phyloP scores from a whole-genome alignment of 129 eudicot species.

The Helichrysum umbraculigerum region DNA sequence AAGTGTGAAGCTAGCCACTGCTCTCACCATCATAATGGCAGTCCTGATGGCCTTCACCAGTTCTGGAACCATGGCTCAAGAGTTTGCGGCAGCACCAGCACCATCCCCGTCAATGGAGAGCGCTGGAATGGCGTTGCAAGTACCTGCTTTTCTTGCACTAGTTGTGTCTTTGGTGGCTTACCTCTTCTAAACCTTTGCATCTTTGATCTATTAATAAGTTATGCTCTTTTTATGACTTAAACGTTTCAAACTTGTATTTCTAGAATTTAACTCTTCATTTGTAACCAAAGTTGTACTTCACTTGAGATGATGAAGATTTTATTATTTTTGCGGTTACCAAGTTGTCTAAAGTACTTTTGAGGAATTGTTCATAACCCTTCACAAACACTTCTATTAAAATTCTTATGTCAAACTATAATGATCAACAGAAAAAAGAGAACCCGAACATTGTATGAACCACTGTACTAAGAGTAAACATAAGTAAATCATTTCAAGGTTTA shows the following conservation, averaged over 20 bases:
- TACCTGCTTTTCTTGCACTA: slow-evolving; percentile 37
- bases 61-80: slow-evolving; percentile 33
- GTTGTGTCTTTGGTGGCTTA: slow-evolving; percentile 37
- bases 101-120: slow-evolving; percentile 57
- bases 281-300: not conserved
- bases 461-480: too few relatives aligned
- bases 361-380: not conserved
- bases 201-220: not conserved
- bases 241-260: slow-evolving; percentile 14
- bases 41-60: slow-evolving; percentile 27
- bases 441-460: too few relatives aligned
- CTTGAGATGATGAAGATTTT: slow-evolving; percentile 2
- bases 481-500: too few relatives aligned
- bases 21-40: slow-evolving; percentile 27
- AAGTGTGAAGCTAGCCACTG: slow-evolving; percentile 34
- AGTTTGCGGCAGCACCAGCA: slow-evolving; percentile 42
- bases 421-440: too few relatives aligned
- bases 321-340: too few relatives aligned
- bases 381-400: not conserved
- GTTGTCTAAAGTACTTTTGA: slow-evolving; percentile 14
- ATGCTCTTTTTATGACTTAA: not conserved
- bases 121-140: slow-evolving; percentile 32
- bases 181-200: slow-evolving; percentile 29
- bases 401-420: too few relatives aligned
- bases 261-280: slow-evolving; percentile 11